phyloP scores from a whole-genome alignment of 768 basidiomycete species.

The Termitomyces sp. region DNA sequence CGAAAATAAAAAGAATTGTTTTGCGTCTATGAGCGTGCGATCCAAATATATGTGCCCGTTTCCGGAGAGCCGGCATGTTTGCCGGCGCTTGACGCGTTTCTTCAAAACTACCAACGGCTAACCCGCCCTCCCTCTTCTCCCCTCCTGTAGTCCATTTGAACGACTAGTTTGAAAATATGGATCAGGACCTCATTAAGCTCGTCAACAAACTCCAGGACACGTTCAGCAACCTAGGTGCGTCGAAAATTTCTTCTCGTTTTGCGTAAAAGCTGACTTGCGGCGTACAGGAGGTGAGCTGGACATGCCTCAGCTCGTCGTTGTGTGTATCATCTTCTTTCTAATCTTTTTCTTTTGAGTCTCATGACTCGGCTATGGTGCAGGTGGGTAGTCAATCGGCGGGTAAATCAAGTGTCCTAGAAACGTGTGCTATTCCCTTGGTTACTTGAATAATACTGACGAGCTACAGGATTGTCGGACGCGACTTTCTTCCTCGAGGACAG shows the following conservation, averaged over 20 bases:
- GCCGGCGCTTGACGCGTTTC: slow-evolving; percentile 15
- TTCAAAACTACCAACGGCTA: slow-evolving; percentile 11
- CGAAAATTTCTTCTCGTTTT: slow-evolving; percentile 8
- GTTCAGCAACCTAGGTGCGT: slow-evolving; percentile 80
- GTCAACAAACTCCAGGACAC: slow-evolving; percentile 96
- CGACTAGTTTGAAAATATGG: slow-evolving; percentile 48
- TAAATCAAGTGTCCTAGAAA: slow-evolving; percentile 95
- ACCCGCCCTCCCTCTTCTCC: slow-evolving; percentile 3
- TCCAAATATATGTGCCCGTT: slow-evolving; percentile 13
- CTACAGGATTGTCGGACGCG: slow-evolving; percentile 85
- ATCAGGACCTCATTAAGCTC: slow-evolving; percentile 88
- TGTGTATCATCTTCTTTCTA: slow-evolving; percentile 33
- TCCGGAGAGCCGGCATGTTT: slow-evolving; percentile 3
- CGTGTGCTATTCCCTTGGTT: slow-evolving; percentile 47
- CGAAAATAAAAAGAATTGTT: background rate
- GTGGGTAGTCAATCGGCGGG: slow-evolving; percentile 97
- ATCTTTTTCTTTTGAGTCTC: background rate
- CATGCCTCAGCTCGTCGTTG: slow-evolving; percentile 89
- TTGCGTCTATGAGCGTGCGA: background rate
- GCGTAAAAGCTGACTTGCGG: slow-evolving; percentile 6
- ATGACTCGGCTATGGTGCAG: slow-evolving; percentile 30
- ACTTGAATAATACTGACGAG: slow-evolving; percentile 2
- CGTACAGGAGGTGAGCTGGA: slow-evolving; percentile 78
- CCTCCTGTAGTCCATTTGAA: slow-evolving; percentile 2
- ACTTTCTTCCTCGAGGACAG: slow-evolving; percentile 82